Conservation (phyloP, 495 filamentous ascomycete genomes). For the Tuber microsphaerosporum region DNA sequence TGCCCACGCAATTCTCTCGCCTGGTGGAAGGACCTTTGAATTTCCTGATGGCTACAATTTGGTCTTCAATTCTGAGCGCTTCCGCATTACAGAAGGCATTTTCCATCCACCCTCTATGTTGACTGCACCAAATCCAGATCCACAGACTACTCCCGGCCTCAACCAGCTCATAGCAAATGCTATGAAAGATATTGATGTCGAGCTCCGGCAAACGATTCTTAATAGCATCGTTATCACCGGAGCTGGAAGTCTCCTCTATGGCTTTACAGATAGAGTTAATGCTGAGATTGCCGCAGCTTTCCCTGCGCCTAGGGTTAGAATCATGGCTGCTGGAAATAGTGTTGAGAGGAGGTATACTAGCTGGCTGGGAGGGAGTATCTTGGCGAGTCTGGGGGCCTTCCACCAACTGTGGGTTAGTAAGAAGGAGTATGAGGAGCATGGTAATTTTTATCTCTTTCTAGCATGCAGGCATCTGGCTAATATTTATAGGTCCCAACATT, state of each 20-base stretch:
- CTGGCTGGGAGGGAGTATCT: slow-evolving; percentile 95
- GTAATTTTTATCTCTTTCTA: slow-evolving; percentile 30
- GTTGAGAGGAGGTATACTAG: slow-evolving; percentile 81
- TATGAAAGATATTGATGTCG: slow-evolving; percentile 73
- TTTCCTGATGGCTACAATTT: slow-evolving; percentile 94
- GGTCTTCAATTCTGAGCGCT: slow-evolving; percentile 81
- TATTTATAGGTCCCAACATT: slow-evolving; percentile 45
- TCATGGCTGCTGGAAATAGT: slow-evolving; percentile 75
- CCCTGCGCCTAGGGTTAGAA: slow-evolving; percentile 72
- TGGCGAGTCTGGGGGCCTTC: slow-evolving; percentile 95
- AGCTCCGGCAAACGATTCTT: slow-evolving; percentile 73
- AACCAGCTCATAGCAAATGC: slow-evolving; percentile 70
- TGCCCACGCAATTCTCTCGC: slow-evolving; percentile 56
- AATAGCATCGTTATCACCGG: slow-evolving; percentile 91
- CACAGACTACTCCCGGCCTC: slow-evolving; percentile 55
- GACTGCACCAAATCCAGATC: slow-evolving; percentile 51
- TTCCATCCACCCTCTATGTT: slow-evolving; percentile 47
- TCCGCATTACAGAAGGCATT: slow-evolving; percentile 72
- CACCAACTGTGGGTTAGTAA: slow-evolving; percentile 97
- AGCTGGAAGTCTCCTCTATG: slow-evolving; percentile 71
- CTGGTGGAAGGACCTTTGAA: slow-evolving; percentile 67
- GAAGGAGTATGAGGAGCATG: slow-evolving; percentile 77
- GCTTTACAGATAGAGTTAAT: slow-evolving; percentile 82
- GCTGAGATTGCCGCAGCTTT: slow-evolving; percentile 70
- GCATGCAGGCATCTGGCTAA: neutral